phyloP scores from a whole-genome alignment of 1,284 basidiomycete genomes.

The Trametes hirsuta region DNA sequence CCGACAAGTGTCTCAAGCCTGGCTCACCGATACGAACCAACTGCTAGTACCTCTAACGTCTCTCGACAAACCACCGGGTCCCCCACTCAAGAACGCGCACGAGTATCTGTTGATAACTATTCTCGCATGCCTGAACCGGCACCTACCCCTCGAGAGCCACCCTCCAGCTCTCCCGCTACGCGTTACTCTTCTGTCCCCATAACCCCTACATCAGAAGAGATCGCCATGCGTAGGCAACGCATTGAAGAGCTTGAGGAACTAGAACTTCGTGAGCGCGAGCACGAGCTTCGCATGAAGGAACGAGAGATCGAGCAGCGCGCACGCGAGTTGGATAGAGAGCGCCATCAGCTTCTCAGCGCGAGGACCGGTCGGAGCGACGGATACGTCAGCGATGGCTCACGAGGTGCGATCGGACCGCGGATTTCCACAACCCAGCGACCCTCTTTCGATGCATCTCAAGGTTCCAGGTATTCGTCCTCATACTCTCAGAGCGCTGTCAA shows the following conservation, averaged over 20 bases:
- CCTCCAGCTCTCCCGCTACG: conserved; percentile 10
- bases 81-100: conserved; percentile 23
- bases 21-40: conserved; percentile 60
- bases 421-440: conserved; percentile 22
- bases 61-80: conserved; percentile 34
- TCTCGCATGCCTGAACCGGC: conserved; percentile 20
- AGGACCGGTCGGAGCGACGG: conserved; percentile 28
- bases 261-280: conserved; percentile 56
- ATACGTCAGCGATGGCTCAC: conserved; percentile 31
- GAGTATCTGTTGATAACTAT: conserved; percentile 23
- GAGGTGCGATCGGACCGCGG: conserved; percentile 10
- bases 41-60: neutral
- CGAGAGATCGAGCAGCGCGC: conserved; percentile 57
- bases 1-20: conserved; percentile 66
- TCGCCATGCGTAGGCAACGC: conserved; percentile 44
- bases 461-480: conserved; percentile 20
- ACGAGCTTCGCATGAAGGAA: conserved; percentile 58
- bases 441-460: conserved; percentile 14
- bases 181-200: conserved; percentile 12
- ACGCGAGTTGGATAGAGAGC: conserved; percentile 43
- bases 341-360: conserved; percentile 24
- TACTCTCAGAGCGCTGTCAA: conserved; percentile 52
- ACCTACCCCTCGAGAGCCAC: conserved; percentile 2
- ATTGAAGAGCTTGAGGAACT: conserved; percentile 55
- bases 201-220: conserved; percentile 25